Evolutionary conservation across 1,284 basidiomycete species (phyloP), one percentile per base, ranked within the genome.

Genomic region (Trichosporon asahii): DNA sequence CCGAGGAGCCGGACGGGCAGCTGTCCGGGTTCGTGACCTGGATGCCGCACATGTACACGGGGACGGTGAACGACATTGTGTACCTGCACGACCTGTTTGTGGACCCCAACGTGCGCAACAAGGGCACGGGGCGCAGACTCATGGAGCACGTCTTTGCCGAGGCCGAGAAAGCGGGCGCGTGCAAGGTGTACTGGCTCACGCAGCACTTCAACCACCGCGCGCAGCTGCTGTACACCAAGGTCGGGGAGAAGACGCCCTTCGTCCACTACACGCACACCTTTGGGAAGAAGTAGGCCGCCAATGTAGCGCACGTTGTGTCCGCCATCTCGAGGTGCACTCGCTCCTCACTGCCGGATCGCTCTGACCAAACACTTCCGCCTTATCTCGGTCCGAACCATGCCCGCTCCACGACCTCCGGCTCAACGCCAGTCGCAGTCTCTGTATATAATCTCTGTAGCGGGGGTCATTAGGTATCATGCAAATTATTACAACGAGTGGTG

Each of bases 151-250:
- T 69, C n/a, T 73, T 71, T 64, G 64, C 55, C 6, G 40, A 55
- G 33, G 40, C 46, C 11, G 66, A 66, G 49, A 31, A 71, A 64
- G 35, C 64, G 9, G 72, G 67, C 12, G 64, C 63, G 55, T 8
- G 15, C 18, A 44, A 29, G n/a, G 72, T 73, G 11, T 73, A 73
- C 66, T 73, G 72, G 72, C 72, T 69, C 70, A 73, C 72, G 15
- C 72, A 73, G 70, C 70, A 71, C 66, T 73, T 71, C 60, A 73
- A 73, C 70, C 72, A 73, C 66, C 72, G 70, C 68, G 72, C 72
- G 1, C 72, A 73, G 68, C 64, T 73, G 49, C 70, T 73, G 7
- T 73, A 73, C 68, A 73, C 72, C 40, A 73, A 73, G 61, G 68
- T 73, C 23, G 72, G 68, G 1, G 31, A 61, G 25, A 69, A 70